phyloP scores from a whole-genome alignment of 1,284 basidiomycete genomes.

The Pseudozyma thailandica region DNA sequence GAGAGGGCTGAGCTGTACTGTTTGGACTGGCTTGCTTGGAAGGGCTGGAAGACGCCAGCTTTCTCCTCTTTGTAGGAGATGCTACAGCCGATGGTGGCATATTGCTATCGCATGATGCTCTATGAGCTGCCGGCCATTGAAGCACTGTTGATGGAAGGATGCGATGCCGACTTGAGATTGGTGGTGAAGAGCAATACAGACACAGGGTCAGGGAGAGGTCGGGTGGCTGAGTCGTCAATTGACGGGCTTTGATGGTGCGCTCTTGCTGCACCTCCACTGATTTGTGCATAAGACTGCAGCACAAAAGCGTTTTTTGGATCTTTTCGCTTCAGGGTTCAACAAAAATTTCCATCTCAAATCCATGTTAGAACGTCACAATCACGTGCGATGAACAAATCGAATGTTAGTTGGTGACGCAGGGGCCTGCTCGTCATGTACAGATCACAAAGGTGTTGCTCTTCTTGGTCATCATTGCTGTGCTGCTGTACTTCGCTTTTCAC shows the following conservation, averaged over 20 bases:
- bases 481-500: neutral
- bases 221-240: conserved; percentile 28
- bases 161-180: neutral
- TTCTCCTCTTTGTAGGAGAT: conserved; percentile 43
- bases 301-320: conserved; percentile 2
- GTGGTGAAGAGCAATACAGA: neutral
- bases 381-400: neutral
- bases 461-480: conserved; percentile 3
- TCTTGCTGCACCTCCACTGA: conserved; percentile 30
- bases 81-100: conserved; percentile 34
- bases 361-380: conserved; percentile 1
- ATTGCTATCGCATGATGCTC: conserved; percentile 18
- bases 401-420: conserved; percentile 26
- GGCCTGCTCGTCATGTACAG: conserved; percentile 20
- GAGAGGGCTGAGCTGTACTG: conserved; percentile 37
- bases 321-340: conserved; percentile 33
- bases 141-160: too few relatives aligned
- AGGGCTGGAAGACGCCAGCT: conserved; percentile 33
- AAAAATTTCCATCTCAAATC: conserved; percentile 1
- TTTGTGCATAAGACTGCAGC: conserved; percentile 31
- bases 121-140: neutral
- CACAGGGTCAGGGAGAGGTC: neutral
- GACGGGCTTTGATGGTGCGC: neutral
- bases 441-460: conserved; percentile 2
- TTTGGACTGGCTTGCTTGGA: conserved; percentile 23